Base-by-base conservation (phyloP, 306 rosid genomes). In the Dicorynia guianensis region DNA sequence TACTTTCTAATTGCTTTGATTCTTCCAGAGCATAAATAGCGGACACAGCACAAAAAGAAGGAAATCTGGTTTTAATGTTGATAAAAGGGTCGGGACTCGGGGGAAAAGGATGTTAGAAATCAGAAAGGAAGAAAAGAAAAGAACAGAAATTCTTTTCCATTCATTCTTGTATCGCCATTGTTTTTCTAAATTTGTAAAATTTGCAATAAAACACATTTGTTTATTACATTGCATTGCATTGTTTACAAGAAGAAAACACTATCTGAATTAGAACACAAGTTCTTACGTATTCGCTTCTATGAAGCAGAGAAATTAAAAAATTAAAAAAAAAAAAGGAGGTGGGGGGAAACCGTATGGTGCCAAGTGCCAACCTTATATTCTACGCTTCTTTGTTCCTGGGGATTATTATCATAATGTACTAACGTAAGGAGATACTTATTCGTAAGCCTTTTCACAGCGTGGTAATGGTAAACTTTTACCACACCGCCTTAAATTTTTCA, bases 121-220 rank as follows among this genome's bases (percentile, higher is more conserved):
- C 47, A 58, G 59, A 66, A 72, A 2, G 12, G 60, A 44, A 67
- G 35, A 15, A 63, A 10, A 34, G 55, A 53, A 35, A 30, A 50
- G 74, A 44, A 69, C 38, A 77, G 63, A 68, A 46, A 82, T 89
- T 88, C 87, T 88, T 87, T 81, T 63, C 88, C 48, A 86, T 83
- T 88, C 85, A 77, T 83, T 86, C 71, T 75, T 73, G 67, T 53
- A 71, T 82, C 80, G 57, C 74, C 89, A 79, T 84, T 84, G 73
- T 46, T 84, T 82, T 74, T 81, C 38, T 62, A 13, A 61, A 67
- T 60, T 55, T 49, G 78, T 73, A 77, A 69, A 72, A 69, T 73
- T 67, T 84, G 63, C 82, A 85, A 87, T 82, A 87, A 89, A 82
- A 76, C 64, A 71, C 80, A 79, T 82, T 83, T 85, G 72, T 85